Base-by-base conservation (phyloP, 75 land plant genomes). In the Ceratopteris richardii region DNA sequence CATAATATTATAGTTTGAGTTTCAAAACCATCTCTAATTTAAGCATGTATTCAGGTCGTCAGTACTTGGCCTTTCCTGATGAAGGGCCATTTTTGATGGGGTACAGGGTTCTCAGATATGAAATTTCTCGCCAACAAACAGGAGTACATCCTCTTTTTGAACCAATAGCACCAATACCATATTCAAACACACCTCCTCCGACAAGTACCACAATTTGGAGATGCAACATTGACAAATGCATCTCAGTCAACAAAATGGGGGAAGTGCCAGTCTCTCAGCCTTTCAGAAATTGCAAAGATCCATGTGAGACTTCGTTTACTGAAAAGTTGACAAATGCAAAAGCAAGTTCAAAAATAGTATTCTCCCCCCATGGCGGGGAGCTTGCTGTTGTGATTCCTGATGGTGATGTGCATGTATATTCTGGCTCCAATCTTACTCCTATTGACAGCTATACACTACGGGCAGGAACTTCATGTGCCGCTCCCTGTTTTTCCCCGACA, bases 91-190 rank as follows among this genome's bases (percentile, higher is more conserved):
- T 96, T 58, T 60, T 94, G 40, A 90, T 84, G 29, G 96, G 99
- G 33, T 94, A 97, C 92, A 83, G 91, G 58, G 82, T 94, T 27
- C 91, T 83, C 40, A 56, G 96, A 27, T 94, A 96, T 96, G 96
- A 89, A 61, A 83, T 88, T 56, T 75, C 86, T 56, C 69, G 75
- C 25, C 80, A 94, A 60, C 86, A 83, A 57, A 96, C 90, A 61
- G 88, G 78, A 41, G 79, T 94, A 41, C 99, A 94, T 73, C 89
- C 84, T 21, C 78, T 94, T 48, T 85, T 94, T 69, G 99, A 86
- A 56, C 54, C 54, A 52, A 83, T 69, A 59, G 83, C 80, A 26
- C 59, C 74, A 47, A 60, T 89, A 16, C 77, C 58, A 64, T 77
- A 71, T 61, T 74, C 84, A 37, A 91, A 89, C 48, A 78, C 78